A percentile compares a stretch with the other conserved stretches of the same genome.
These are phyloP conservation scores for Volvox africanus DNA, from an alignment of 139 green algal genomes.

Conservation along the genomic window DNA sequence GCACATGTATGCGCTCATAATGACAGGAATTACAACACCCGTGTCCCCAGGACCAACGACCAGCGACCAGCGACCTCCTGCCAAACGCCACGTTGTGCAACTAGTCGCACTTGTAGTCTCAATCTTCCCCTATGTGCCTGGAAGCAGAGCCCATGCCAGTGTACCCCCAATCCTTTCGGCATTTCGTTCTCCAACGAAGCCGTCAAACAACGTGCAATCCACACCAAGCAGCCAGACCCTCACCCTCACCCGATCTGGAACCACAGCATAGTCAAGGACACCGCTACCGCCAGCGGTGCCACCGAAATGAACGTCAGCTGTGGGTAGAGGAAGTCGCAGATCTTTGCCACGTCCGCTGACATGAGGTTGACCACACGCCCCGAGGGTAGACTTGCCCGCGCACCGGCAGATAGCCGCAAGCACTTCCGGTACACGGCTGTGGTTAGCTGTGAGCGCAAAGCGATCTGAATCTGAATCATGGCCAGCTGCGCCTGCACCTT, in stretches of 20 bases:
- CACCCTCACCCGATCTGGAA: slow-evolving; percentile 67
- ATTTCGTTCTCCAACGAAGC: too few species aligned
- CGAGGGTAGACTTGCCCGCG: not conserved
- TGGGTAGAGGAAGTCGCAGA: slow-evolving; percentile 37
- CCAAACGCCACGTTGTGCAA: too few species aligned
- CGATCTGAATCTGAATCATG: slow-evolving; percentile 46
- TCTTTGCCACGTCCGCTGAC: slow-evolving; percentile 18
- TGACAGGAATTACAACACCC: too few species aligned
- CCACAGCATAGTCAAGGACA: slow-evolving; percentile 74
- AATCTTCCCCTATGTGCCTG: too few species aligned
- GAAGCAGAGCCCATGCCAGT: too few species aligned
- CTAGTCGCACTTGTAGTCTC: too few species aligned
- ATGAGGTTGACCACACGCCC: slow-evolving; percentile 28
- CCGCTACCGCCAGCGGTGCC: slow-evolving; percentile 71
- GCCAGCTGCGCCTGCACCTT: slow-evolving; percentile 39
- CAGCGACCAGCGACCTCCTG: too few species aligned
- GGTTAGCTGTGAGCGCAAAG: slow-evolving; percentile 31
- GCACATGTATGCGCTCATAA: too few species aligned
- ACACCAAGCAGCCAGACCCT: not conserved
- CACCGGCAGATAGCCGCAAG: slow-evolving; percentile 16
- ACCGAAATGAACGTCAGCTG: slow-evolving; percentile 62
- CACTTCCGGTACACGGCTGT: slow-evolving; percentile 45
- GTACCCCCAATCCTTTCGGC: too few species aligned
- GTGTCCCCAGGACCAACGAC: too few species aligned
- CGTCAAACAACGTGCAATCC: too few species aligned